Conservation (phyloP, 1,284 basidiomycete species). For the Tilletia indica region DNA sequence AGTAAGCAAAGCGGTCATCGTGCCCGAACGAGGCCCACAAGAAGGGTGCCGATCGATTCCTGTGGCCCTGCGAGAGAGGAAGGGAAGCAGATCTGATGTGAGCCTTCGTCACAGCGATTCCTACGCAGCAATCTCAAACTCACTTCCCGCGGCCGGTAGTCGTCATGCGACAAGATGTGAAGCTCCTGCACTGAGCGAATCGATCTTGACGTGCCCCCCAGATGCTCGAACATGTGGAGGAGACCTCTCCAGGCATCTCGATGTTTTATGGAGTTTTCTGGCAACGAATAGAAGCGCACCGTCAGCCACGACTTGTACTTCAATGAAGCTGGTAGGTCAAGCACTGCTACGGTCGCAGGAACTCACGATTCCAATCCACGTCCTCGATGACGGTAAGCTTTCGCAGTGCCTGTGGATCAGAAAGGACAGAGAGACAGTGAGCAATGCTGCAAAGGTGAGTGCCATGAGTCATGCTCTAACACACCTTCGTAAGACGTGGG, state of each 20-base stretch:
- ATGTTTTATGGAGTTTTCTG: neutral
- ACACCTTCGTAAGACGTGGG: neutral
- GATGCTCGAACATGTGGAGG: neutral
- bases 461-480: neutral
- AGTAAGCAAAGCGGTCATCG: neutral
- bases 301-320: too few relatives aligned
- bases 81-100: neutral
- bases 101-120: neutral
- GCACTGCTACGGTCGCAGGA: neutral
- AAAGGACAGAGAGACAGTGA: neutral
- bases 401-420: neutral
- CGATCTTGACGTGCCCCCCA: neutral
- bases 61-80: neutral
- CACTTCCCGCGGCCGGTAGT: neutral
- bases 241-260: neutral
- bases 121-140: neutral
- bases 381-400: neutral
- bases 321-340: too few relatives aligned
- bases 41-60: neutral
- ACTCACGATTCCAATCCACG: neutral
- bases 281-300: too few relatives aligned
- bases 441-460: neutral
- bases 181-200: conserved; percentile 3
- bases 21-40: neutral
- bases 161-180: neutral